phyloP scores from a whole-genome alignment of 306 rosid species.

The Alnus glutinosa region DNA sequence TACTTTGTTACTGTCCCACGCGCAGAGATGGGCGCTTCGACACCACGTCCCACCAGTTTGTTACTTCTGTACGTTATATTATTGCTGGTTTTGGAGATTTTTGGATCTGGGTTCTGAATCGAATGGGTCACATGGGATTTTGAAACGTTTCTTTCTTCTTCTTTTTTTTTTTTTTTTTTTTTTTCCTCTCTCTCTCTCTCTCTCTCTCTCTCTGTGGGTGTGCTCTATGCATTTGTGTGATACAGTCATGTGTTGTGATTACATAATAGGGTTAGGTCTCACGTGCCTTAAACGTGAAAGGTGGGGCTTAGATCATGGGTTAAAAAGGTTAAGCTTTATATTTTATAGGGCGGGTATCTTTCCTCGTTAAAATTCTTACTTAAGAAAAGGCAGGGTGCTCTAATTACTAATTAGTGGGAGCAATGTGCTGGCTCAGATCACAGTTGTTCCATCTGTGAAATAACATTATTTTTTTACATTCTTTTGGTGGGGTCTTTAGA shows the following conservation, averaged over 20 bases:
- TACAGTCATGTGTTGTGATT: conserved; percentile 10
- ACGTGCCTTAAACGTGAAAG: conserved; percentile 66
- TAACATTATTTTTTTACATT: not conserved
- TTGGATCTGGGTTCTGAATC: conserved; percentile 17
- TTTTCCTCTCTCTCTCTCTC: too few species aligned
- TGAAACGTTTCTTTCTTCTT: conserved; percentile 4
- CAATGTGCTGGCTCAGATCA: conserved; percentile 16
- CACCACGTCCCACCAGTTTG: conserved; percentile 23
- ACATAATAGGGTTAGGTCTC: conserved; percentile 25
- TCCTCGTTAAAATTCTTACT: too few species aligned
- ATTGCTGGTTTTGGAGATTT: not conserved
- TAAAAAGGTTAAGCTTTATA: not conserved
- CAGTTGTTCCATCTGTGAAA: conserved; percentile 11
- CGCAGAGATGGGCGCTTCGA: conserved; percentile 8
- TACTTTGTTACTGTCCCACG: not conserved
- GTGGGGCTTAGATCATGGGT: conserved; percentile 38
- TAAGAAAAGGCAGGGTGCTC: not conserved
- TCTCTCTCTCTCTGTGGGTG: too few species aligned
- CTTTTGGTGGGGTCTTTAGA: not conserved
- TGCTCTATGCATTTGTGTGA: not conserved
- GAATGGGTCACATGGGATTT: conserved; percentile 39
- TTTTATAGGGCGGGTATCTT: not conserved
- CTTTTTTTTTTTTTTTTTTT: not conserved
- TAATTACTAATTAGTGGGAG: conserved; percentile 28
- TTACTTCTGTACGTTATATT: not conserved